These are phyloP conservation scores for Aspergillus nomiae DNA, from an alignment of 2,329 filamentous ascomycete species.

Conservation along the genomic window DNA sequence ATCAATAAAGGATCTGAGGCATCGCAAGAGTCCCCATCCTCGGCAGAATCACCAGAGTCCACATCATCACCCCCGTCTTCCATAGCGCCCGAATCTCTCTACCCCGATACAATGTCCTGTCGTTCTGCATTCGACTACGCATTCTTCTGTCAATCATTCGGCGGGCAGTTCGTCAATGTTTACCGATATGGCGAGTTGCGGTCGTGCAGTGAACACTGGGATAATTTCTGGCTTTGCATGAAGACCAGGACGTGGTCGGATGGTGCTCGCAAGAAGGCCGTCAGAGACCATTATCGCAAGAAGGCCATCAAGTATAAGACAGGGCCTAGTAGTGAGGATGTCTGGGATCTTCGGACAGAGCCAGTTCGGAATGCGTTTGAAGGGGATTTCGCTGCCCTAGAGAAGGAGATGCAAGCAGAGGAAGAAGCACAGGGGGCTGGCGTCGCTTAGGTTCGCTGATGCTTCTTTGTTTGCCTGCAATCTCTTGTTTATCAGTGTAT, in stretches of 20 bases:
- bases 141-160: conserved; percentile 90
- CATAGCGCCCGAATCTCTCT: conserved; percentile 66
- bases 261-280: conserved; percentile 59
- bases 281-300: conserved; percentile 68
- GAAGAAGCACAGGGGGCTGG: conserved; percentile 40
- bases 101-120: conserved; percentile 84
- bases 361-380: conserved; percentile 57
- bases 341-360: conserved; percentile 76
- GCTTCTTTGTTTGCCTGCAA: conserved; percentile 1
- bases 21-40: conserved; percentile 2
- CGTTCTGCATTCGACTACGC: conserved; percentile 87
- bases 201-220: conserved; percentile 81
- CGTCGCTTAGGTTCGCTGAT: neutral
- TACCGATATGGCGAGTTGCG: conserved; percentile 82
- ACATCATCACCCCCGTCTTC: conserved; percentile 27
- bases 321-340: conserved; percentile 79
- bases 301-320: conserved; percentile 68
- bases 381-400: conserved; percentile 46
- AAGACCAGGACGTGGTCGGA: conserved; percentile 67
- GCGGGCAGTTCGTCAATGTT: conserved; percentile 86
- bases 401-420: conserved; percentile 44
- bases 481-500: neutral
- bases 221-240: conserved; percentile 99
- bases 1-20: conserved; percentile 10
- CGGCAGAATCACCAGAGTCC: conserved; percentile 11